Evolutionary conservation across 2,329 filamentous ascomycete species (phyloP), one percentile per base, ranked within the genome.

Genomic region (Talaromyces sp.): DNA sequence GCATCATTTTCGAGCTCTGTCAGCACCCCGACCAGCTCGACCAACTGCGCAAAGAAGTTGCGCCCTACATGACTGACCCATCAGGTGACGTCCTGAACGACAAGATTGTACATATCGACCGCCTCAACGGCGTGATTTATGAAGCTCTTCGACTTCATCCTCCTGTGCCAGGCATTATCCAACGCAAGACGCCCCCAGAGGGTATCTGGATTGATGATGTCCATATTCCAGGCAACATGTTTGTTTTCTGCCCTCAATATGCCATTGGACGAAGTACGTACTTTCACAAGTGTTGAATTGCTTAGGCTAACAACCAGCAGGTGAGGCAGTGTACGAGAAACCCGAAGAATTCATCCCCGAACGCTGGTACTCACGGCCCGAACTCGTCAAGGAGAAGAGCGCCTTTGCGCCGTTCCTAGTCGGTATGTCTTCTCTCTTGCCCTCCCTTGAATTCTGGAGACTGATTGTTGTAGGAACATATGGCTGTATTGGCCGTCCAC

Each of bases 131-230:
- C 14, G 74, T 80, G 16, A 79, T 82, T 67, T 76, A 80, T 62
- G 80, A 83, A 67, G 73, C 78, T 0, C 68, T 82, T 3, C 74
- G 81, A 4, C 70, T 76, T 16, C 78, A 82, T 67, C 80, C 80
- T 5, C 76, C 80, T 0, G 75, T 79, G 0, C 80, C 80, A 0
- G 71, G 78, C 49, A 72, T 70, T 5, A 69, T 82, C 3, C 76
- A 76, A n/a, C 71, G 80, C 9, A 72, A 78, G 1, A 74, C 75
- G 0, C 80, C 80, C 2, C 61, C 70, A 5, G 75, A 74, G 10
- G 80, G 80, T 7, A 68, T 73, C 8, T 70, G 70, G 19, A 73
- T 82, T 47, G 74, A 73, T 65, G 73, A 75, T 39, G 64, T 72
- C 24, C 73, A 70, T 60, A 65, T 79, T 3, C 75, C 75, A 1